Evolutionary conservation across 1,284 basidiomycete genomes (phyloP).

Genomic region (Cutaneotrichosporon curvatum): DNA sequence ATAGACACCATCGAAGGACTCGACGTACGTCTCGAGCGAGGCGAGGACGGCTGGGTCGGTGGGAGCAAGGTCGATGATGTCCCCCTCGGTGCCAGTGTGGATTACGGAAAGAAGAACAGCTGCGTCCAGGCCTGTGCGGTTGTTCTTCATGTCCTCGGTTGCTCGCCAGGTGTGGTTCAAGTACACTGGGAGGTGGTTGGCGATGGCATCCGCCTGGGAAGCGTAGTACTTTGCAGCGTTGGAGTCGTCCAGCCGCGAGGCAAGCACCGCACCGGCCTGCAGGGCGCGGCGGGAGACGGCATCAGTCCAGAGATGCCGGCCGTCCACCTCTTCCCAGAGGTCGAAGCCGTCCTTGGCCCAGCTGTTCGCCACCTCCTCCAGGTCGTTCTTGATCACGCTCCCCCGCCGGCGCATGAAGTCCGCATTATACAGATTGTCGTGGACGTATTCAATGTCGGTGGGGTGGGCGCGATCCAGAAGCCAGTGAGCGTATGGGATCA

Average conservation of each 20-base stretch:
- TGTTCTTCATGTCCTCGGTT: slow-evolving; percentile 8
- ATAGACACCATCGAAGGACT: slow-evolving; percentile 44
- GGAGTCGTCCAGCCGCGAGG: slow-evolving; percentile 36
- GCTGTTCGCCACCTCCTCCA: slow-evolving; percentile 47
- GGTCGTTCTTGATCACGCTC: slow-evolving; percentile 49
- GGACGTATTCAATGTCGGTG: slow-evolving; percentile 40
- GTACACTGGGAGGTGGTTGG: slow-evolving; percentile 32
- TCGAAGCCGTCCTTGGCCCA: slow-evolving; percentile 46
- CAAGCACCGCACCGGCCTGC: slow-evolving; percentile 43
- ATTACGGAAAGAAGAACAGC: slow-evolving; percentile 45
- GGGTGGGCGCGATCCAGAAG: slow-evolving; percentile 41
- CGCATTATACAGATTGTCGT: slow-evolving; percentile 40
- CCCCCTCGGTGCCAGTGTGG: slow-evolving; percentile 32
- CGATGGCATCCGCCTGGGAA: slow-evolving; percentile 28
- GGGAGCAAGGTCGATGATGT: slow-evolving; percentile 11
- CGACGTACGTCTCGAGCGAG: slow-evolving; percentile 40
- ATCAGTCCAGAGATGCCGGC: slow-evolving; percentile 49
- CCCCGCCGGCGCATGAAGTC: slow-evolving; percentile 14
- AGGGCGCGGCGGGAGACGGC: slow-evolving; percentile 43
- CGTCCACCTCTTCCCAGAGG: slow-evolving; percentile 44
- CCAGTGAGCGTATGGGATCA: slow-evolving; percentile 46
- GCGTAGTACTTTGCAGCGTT: slow-evolving; percentile 41
- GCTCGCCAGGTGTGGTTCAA: slow-evolving; percentile 13
- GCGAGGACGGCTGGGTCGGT: slow-evolving; percentile 30
- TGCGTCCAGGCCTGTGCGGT: slow-evolving; percentile 37